phyloP scores from a whole-genome alignment of 2,329 filamentous ascomycete species.

The Ceratocystis cacaofunesta region DNA sequence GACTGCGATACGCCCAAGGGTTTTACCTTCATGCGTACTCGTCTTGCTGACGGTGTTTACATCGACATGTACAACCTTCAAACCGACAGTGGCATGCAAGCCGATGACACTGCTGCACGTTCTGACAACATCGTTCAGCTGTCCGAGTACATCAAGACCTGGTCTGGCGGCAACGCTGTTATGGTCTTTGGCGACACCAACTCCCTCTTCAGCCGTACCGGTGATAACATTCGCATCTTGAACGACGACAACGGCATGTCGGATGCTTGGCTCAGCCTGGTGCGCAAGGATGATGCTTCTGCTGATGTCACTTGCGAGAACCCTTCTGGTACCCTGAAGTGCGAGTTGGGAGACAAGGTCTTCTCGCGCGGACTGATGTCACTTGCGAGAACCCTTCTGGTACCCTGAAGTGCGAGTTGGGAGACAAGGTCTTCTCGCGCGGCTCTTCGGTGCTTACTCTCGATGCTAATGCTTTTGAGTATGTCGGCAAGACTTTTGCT shows the following conservation, averaged over 20 bases:
- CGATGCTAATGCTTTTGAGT: conserved; percentile 35
- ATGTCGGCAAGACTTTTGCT: conserved; percentile 42
- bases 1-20: conserved; percentile 58
- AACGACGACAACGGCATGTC: conserved; percentile 35
- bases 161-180: conserved; percentile 45
- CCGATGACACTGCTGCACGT: conserved; percentile 40
- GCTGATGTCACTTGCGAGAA: conserved; percentile 38
- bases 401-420: conserved; percentile 43
- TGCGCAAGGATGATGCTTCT: conserved; percentile 27
- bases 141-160: conserved; percentile 38
- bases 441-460: conserved; percentile 33
- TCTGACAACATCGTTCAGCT: conserved; percentile 45
- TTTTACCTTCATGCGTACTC: conserved; percentile 50
- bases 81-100: conserved; percentile 44
- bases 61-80: conserved; percentile 54
- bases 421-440: conserved; percentile 53
- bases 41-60: conserved; percentile 33
- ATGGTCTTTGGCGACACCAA: conserved; percentile 52
- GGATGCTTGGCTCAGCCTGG: conserved; percentile 45
- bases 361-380: no score
- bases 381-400: conserved; percentile 44
- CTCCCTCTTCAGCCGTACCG: conserved; percentile 45
- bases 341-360: conserved; percentile 56
- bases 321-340: conserved; percentile 37
- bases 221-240: conserved; percentile 40